Conservation (phyloP, 2,329 filamentous ascomycete species). For the Penicillium olsonii region DNA sequence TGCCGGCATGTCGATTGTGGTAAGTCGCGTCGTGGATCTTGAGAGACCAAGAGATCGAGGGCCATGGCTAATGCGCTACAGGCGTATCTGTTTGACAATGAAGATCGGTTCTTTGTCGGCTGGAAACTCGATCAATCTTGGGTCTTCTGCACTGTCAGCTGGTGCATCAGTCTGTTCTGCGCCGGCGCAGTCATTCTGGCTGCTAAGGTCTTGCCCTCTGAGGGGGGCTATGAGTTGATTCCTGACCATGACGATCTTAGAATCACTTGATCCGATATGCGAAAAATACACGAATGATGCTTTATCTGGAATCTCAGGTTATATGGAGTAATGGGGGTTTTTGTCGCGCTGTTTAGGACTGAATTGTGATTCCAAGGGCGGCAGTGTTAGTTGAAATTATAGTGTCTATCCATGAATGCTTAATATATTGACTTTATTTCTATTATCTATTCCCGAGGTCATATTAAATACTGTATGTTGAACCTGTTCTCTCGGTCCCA, state of each 20-base stretch:
- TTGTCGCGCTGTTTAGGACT: neutral
- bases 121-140: conserved; percentile 81
- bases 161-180: conserved; percentile 56
- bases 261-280: conserved; percentile 3
- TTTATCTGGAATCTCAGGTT: too few relatives aligned
- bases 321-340: neutral
- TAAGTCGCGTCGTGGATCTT: conserved; percentile 50
- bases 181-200: conserved; percentile 64
- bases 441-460: too few relatives aligned
- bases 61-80: conserved; percentile 38
- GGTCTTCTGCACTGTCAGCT: conserved; percentile 68
- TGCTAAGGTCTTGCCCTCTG: conserved; percentile 70
- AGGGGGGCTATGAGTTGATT: conserved; percentile 84
- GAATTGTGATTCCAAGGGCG: too few relatives aligned
- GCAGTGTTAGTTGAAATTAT: too few relatives aligned
- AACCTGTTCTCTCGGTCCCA: too few relatives aligned
- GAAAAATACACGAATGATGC: neutral
- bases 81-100: conserved; percentile 81
- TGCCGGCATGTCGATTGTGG: conserved; percentile 78
- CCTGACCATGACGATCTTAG: conserved; percentile 41
- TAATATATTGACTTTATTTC: too few relatives aligned
- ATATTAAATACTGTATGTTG: too few relatives aligned
- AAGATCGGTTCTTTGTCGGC: conserved; percentile 78
- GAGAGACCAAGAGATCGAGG: neutral
- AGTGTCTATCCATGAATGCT: too few relatives aligned